Conservation (phyloP, 2,329 filamentous ascomycete species). For the Aspergillus luchuensis region DNA sequence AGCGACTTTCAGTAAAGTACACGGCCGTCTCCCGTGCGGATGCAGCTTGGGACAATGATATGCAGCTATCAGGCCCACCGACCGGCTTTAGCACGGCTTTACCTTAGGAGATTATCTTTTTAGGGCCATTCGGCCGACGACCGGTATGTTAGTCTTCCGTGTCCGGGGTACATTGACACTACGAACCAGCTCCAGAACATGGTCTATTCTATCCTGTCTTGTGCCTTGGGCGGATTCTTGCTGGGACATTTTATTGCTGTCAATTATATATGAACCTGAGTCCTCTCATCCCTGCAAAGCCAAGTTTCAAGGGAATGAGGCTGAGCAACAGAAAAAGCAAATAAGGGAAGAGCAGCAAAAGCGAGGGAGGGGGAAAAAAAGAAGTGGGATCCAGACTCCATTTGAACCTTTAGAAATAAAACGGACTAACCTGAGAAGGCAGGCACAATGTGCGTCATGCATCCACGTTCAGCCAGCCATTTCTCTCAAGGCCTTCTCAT, state of each 20-base stretch:
- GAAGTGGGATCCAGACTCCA: slow-evolving; percentile 9
- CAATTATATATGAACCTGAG: background rate
- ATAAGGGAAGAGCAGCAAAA: slow-evolving; percentile 1
- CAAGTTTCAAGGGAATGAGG: background rate
- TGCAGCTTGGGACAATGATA: slow-evolving; percentile 9
- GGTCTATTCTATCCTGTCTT: no score
- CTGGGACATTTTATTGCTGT: background rate
- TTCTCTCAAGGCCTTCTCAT: background rate
- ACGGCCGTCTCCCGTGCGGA: slow-evolving; percentile 10
- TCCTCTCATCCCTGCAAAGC: background rate
- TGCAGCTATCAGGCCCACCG: slow-evolving; percentile 18
- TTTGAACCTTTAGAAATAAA: slow-evolving; percentile 10
- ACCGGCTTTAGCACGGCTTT: slow-evolving; percentile 11
- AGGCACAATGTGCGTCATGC: slow-evolving; percentile 18
- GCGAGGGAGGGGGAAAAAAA: background rate
- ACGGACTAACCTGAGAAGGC: slow-evolving; percentile 13
- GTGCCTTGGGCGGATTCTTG: background rate
- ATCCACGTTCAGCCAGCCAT: slow-evolving; percentile 15
- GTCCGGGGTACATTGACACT: background rate
- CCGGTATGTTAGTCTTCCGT: background rate
- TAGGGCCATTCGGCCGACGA: slow-evolving; percentile 2
- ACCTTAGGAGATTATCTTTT: background rate
- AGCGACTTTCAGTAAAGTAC: slow-evolving; percentile 8
- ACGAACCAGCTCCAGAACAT: background rate
- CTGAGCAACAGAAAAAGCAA: background rate